Evolutionary conservation across 1,284 basidiomycete species (phyloP).

Genomic region (Phellopilus nigrolimitatus): DNA sequence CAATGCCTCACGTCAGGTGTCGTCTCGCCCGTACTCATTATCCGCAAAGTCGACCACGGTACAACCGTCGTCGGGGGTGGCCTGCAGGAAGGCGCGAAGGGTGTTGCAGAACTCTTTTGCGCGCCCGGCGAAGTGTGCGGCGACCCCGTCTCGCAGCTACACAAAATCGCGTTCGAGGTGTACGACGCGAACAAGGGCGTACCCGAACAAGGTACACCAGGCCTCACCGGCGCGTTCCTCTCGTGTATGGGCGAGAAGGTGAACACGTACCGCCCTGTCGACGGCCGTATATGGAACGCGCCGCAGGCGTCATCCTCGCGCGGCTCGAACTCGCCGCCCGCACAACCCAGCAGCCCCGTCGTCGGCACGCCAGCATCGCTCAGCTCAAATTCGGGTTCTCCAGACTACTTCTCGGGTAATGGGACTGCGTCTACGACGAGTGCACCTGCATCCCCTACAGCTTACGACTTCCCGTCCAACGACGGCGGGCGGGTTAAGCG

Average conservation of each 20-base stretch:
- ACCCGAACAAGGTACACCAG: slow-evolving; percentile 69
- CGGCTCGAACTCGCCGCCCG: slow-evolving; percentile 52
- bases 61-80: slow-evolving; percentile 88
- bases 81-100: slow-evolving; percentile 75
- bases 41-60: slow-evolving; percentile 89
- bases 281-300: slow-evolving; percentile 69
- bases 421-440: slow-evolving; percentile 22
- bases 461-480: slow-evolving; percentile 67
- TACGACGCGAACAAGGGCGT: slow-evolving; percentile 65
- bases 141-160: slow-evolving; percentile 91
- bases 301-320: slow-evolving; percentile 38
- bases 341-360: slow-evolving; percentile 61
- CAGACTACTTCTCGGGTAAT: slow-evolving; percentile 69
- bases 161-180: slow-evolving; percentile 91
- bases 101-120: slow-evolving; percentile 77
- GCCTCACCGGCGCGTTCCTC: slow-evolving; percentile 72
- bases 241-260: slow-evolving; percentile 87
- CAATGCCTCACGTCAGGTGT: slow-evolving; percentile 93
- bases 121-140: slow-evolving; percentile 83
- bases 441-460: slow-evolving; percentile 62
- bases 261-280: slow-evolving; percentile 81
- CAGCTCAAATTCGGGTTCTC: slow-evolving; percentile 32
- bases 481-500: slow-evolving; percentile 80
- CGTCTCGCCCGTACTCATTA: slow-evolving; percentile 88
- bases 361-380: slow-evolving; percentile 55